Base-by-base conservation (phyloP, 2,329 filamentous ascomycete species). In the Lachnellula subtilissima region DNA sequence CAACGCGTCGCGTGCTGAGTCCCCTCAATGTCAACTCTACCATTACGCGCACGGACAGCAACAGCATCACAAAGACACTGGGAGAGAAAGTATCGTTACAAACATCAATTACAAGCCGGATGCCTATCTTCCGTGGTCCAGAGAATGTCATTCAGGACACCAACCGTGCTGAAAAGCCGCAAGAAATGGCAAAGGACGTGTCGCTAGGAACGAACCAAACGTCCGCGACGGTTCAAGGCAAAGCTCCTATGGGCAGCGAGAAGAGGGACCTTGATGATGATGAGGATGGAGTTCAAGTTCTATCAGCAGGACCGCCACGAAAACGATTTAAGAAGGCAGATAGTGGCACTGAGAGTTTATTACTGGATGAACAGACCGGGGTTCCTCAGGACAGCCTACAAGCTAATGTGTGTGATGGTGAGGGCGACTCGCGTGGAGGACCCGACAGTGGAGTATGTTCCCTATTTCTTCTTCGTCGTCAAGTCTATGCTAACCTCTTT, bases 11-110 rank as follows among this genome's bases (percentile, higher is more conserved):
- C 55, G 64, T 62, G 14, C 50, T 61, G 35, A 55, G 71, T 53
- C 77, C 89, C 85, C 84, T 97, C 91, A 73, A 97, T 97, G 51
- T 55, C 11, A 63, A 65, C 50, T 56, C 49, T n/a, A 25, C 50
- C 17, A 43, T 49, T 48, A n/a, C 42, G 47, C n/a, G 32, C 19
- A 17, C 40, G 17, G 28, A 50, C 46, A 19, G 8, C 32, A 43
- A 42, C 37, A 45, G 35, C 49, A 15, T 49, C 48, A 36, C 5
- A 17, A 47, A 53, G 50, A 17, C 42, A 36, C 3, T 56, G 51
- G 54, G 28, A 48, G 46, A 43, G 23, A 28, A 15, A 15, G 23
- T 35, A 47, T 25, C 45, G 3, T 17, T 47, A 32, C 19, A 32
- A 47, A n/a, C 45, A 47, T 47, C 45, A 9, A 2, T 12, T 47